These are phyloP conservation scores for Cladophialophora yegresii DNA, from an alignment of 2,329 filamentous ascomycete species.

Conservation along the genomic window DNA sequence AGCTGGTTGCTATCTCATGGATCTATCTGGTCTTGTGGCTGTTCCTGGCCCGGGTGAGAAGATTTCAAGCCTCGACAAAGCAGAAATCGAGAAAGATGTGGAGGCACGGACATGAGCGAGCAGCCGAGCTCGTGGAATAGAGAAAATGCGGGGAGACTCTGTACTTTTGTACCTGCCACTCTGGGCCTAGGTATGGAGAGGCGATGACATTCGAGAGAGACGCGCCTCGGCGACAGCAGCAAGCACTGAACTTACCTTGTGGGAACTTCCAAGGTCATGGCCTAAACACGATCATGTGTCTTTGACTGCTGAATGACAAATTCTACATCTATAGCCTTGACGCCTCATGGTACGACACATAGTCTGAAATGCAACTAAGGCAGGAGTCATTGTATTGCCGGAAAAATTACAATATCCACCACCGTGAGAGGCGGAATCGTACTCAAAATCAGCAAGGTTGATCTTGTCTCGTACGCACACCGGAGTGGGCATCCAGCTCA, in stretches of 20 bases:
- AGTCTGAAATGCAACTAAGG: background rate
- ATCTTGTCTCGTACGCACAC: slow-evolving; percentile 53
- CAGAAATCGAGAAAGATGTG: background rate
- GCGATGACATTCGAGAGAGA: background rate
- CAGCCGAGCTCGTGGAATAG: background rate
- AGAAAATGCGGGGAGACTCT: background rate
- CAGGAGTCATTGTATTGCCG: slow-evolving; percentile 29
- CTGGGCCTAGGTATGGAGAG: background rate
- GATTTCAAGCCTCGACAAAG: background rate
- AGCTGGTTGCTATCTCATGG: background rate
- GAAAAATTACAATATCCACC: slow-evolving; percentile 38
- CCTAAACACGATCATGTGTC: background rate
- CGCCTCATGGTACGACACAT: background rate
- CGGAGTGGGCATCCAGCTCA: slow-evolving; percentile 44
- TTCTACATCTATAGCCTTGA: background rate
- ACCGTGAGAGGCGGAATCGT: slow-evolving; percentile 45
- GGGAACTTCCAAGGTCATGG: background rate
- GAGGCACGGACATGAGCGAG: background rate
- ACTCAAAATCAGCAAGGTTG: slow-evolving; percentile 53
- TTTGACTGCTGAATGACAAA: background rate
- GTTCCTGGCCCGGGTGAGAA: background rate
- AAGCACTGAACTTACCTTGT: background rate
- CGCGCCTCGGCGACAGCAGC: background rate
- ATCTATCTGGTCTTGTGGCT: background rate
- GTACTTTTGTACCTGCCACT: background rate